These are phyloP conservation scores for Bipolaris gigantea DNA, from an alignment of 2,329 filamentous ascomycete genomes.

Conservation along the genomic window DNA sequence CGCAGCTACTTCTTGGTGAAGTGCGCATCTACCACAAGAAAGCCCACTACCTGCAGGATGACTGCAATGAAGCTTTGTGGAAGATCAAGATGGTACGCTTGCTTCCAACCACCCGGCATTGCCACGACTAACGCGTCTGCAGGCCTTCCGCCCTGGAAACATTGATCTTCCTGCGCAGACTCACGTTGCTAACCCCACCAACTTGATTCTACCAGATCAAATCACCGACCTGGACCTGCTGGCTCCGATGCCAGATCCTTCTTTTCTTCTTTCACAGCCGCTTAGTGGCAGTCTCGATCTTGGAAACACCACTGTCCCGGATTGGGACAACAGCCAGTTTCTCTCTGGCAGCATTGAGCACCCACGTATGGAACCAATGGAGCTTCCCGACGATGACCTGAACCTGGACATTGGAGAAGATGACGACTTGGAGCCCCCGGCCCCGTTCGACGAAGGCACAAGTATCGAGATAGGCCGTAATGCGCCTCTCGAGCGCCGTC, in stretches of 20 bases:
- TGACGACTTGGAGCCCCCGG: slow-evolving; percentile 22
- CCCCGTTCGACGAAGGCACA: slow-evolving; percentile 42
- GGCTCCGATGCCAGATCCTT: slow-evolving; percentile 75
- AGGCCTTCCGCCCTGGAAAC: slow-evolving; percentile 93
- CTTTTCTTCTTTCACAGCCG: slow-evolving; percentile 75
- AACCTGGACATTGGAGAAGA: slow-evolving; percentile 68
- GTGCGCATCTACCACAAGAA: slow-evolving; percentile 98
- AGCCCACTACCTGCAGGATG: slow-evolving; percentile 91
- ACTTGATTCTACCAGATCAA: slow-evolving; percentile 85
- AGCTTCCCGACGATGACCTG: slow-evolving; percentile 47
- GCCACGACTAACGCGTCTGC: slow-evolving; percentile 19
- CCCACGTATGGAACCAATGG: slow-evolving; percentile 53
- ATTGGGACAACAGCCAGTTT: slow-evolving; percentile 74
- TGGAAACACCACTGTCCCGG: slow-evolving; percentile 51
- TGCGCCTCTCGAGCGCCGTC: slow-evolving; percentile 62
- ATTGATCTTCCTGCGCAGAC: slow-evolving; percentile 84
- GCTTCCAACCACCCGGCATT: neutral
- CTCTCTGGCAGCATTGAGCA: slow-evolving; percentile 67
- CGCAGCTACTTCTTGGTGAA: slow-evolving; percentile 91
- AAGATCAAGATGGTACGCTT: slow-evolving; percentile 92
- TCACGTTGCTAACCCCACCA: slow-evolving; percentile 78
- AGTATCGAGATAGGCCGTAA: slow-evolving; percentile 92
- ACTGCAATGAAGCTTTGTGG: slow-evolving; percentile 95
- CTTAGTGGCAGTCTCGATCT: slow-evolving; percentile 51
- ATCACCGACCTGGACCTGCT: slow-evolving; percentile 93